phyloP scores from a whole-genome alignment of 169 alveolate genomes.

The Plasmodium inui region DNA sequence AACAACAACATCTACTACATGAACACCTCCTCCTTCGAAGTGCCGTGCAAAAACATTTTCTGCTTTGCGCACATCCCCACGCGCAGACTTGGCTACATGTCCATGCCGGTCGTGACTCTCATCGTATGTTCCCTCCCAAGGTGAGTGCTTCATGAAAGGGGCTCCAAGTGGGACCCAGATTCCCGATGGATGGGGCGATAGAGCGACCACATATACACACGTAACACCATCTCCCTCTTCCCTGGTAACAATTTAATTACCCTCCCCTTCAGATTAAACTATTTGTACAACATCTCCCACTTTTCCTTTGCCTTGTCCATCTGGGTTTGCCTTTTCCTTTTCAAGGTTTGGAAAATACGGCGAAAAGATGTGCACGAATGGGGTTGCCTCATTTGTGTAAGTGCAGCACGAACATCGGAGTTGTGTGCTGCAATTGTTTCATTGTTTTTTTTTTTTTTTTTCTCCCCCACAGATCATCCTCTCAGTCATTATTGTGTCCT shows the following conservation, averaged over 20 bases:
- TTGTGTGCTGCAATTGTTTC: not conserved
- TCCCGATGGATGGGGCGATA: not conserved
- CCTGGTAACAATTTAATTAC: not conserved
- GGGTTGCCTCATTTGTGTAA: not conserved
- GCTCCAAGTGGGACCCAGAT: not conserved
- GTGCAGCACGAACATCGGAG: not conserved
- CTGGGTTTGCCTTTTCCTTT: conserved; percentile 73
- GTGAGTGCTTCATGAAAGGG: conserved; percentile 13
- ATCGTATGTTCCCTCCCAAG: conserved; percentile 84
- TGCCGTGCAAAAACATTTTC: conserved; percentile 81
- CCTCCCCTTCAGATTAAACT: conserved; percentile 50
- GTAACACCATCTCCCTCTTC: not conserved
- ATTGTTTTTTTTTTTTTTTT: conserved; percentile 1
- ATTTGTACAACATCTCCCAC: conserved; percentile 64
- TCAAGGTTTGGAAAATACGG: conserved; percentile 31
- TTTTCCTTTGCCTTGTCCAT: conserved; percentile 67
- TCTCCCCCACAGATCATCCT: conserved; percentile 28
- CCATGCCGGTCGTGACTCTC: conserved; percentile 83
- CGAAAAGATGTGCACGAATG: not conserved
- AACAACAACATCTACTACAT: conserved; percentile 57
- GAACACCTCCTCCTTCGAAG: conserved; percentile 73
- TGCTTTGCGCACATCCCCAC: conserved; percentile 84
- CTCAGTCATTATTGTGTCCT: conserved; percentile 69
- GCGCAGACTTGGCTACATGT: conserved; percentile 84
- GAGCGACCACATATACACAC: not conserved